Percentiles rank a stretch among this genome's conserved stretches.
Conservation (phyloP, 2,329 filamentous ascomycete species). For the Magnaporthiopsis incrustans region DNA sequence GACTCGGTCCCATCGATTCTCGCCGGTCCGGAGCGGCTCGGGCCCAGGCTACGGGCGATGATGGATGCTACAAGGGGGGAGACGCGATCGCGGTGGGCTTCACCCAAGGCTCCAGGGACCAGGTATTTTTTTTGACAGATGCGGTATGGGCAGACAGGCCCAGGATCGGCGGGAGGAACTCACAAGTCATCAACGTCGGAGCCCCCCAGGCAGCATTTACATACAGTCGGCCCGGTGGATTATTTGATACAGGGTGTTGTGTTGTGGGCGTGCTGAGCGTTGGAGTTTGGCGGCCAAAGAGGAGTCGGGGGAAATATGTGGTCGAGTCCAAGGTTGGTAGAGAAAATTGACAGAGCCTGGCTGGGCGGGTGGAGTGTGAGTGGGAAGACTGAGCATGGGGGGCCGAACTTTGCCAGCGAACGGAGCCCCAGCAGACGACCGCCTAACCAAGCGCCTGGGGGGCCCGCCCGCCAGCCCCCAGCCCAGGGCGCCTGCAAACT, state of each 20-base stretch:
- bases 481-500: background rate
- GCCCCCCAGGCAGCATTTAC: slow-evolving; percentile 28
- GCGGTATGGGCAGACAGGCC: slow-evolving; percentile 18
- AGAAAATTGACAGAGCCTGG: slow-evolving; percentile 5
- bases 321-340: slow-evolving; percentile 1
- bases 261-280: slow-evolving; percentile 17
- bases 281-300: slow-evolving; percentile 11
- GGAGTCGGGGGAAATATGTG: background rate
- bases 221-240: slow-evolving; percentile 10
- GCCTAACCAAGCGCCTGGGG: background rate
- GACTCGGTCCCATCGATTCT: slow-evolving; percentile 28
- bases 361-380: background rate
- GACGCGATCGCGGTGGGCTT: slow-evolving; percentile 7
- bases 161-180: slow-evolving; percentile 25
- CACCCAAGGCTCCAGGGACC: slow-evolving; percentile 18
- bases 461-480: background rate
- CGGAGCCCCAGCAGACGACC: background rate
- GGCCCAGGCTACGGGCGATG: background rate
- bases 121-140: slow-evolving; percentile 18
- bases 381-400: slow-evolving; percentile 5
- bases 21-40: slow-evolving; percentile 13
- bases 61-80: slow-evolving; percentile 1
- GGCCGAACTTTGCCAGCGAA: background rate
- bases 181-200: slow-evolving; percentile 42
- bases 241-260: slow-evolving; percentile 15